Base-by-base conservation (phyloP, 2,329 filamentous ascomycete species). In the Ophioceras dolichostomum region DNA sequence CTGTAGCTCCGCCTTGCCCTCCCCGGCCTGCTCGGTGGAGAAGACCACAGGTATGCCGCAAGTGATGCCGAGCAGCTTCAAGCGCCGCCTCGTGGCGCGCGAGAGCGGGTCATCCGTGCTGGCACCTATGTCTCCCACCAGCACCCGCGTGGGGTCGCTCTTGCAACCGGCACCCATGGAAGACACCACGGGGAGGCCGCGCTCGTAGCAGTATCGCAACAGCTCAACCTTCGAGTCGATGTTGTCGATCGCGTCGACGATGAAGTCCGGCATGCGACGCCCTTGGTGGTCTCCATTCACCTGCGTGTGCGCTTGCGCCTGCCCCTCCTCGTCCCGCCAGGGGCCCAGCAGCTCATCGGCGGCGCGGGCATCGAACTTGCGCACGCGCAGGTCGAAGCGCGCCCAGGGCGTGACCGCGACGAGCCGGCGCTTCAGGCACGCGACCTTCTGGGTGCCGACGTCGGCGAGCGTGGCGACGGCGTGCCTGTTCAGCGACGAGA, bases 171-270 rank as follows among this genome's bases (percentile, higher is more conserved):
- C 91, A 1, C 91, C 91, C 88, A 96, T 96, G 22, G 86, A 84
- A 13, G 86, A 91, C 43, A 98, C 88, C 20, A 98, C 86, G 1
- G 77, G 80, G 19, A 96, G 65, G 2, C 70, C 67, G 52, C 86
- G 72, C 42, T 78, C 73, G 54, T 88, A 70, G 60, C 91, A 98
- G 61, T 93, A 94, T 50, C 86, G 79, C 29, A 98, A 67, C 38
- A 98, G 64, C 14, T 80, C 82, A 3, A 98, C 89, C 62, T 98
- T 98, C 38, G 86, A 94, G 36, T 94, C 85, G 44, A 98, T 96
- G 54, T 98, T 96, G 59, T 98, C 91, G 47, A 98, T 98, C 17
- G 89, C 93, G 59, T 98, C 91, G 26, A 98, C 76, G n/a, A 98
- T 77, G 51, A 80, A 98, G 49, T 89, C 81, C 1, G 88, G 87